Evolutionary conservation across 176 grass and related monocot species (phyloP).

Genomic region (Oryza brachyantha): DNA sequence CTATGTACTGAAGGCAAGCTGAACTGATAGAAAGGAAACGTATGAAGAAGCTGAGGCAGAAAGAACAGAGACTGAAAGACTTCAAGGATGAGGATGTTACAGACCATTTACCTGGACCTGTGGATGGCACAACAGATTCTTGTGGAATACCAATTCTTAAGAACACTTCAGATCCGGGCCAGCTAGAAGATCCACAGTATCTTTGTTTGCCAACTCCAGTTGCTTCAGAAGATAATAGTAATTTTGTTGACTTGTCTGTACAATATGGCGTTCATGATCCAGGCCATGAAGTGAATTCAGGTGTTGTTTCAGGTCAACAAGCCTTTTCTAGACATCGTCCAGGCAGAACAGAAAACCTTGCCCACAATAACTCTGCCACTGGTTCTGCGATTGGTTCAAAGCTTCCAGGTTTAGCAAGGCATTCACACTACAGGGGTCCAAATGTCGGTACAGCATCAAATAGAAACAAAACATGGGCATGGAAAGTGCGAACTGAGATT

Average conservation of each 20-base stretch:
- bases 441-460: conserved; percentile 7
- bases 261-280: conserved; percentile 21
- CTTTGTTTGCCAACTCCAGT: not conserved
- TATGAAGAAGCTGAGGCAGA: conserved; percentile 88
- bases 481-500: conserved; percentile 39
- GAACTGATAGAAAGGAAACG: conserved; percentile 73
- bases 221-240: conserved; percentile 18
- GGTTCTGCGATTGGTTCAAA: conserved; percentile 1
- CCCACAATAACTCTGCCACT: conserved; percentile 18
- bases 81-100: conserved; percentile 28
- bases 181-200: conserved; percentile 37
- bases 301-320: conserved; percentile 7
- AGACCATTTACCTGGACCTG: conserved; percentile 1
- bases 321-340: not conserved
- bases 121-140: conserved; percentile 29
- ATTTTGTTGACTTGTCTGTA: not conserved
- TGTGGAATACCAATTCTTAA: conserved; percentile 31
- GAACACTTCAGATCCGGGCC: conserved; percentile 36
- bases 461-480: conserved; percentile 46
- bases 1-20: conserved; percentile 48
- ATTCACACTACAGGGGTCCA: conserved; percentile 41
- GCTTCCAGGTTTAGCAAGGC: conserved; percentile 24
- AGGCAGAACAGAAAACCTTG: conserved; percentile 17
- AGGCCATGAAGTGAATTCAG: conserved; percentile 20
- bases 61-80: conserved; percentile 67